Evolutionary conservation across 176 grass and related monocot genomes (phyloP).

Genomic region (Puccinellia tenuiflora): DNA sequence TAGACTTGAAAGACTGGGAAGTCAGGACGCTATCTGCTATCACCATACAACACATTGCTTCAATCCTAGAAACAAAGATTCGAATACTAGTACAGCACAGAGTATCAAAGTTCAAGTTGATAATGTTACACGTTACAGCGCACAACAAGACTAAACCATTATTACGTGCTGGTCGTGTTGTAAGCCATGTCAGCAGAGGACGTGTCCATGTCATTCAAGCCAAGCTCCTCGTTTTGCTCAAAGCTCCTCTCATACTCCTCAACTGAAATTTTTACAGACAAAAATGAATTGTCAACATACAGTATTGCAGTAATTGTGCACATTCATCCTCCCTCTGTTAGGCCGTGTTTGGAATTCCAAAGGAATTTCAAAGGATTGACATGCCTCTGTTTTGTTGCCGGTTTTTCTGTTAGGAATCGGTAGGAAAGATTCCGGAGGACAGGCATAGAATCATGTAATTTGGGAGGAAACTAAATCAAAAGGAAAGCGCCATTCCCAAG

Average conservation of each 20-base stretch:
- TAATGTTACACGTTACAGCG: neutral
- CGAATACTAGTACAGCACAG: neutral
- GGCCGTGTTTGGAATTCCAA: too few relatives aligned
- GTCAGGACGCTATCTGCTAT: neutral
- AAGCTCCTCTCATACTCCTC: slow-evolving; percentile 80
- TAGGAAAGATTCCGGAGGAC: too few relatives aligned
- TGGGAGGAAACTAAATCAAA: too few relatives aligned
- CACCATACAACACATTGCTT: neutral
- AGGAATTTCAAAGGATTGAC: too few relatives aligned
- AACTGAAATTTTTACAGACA: slow-evolving; percentile 41
- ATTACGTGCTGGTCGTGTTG: slow-evolving; percentile 22
- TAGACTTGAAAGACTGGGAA: neutral
- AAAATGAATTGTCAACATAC: neutral
- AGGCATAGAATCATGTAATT: too few relatives aligned
- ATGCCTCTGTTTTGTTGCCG: too few relatives aligned
- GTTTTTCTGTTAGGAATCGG: too few relatives aligned
- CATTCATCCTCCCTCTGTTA: neutral
- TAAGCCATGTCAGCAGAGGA: slow-evolving; percentile 75
- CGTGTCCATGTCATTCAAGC: slow-evolving; percentile 97
- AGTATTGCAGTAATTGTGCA: neutral
- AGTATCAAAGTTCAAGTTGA: neutral
- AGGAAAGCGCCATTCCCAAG: too few relatives aligned
- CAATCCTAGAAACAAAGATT: neutral
- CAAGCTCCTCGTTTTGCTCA: slow-evolving; percentile 95
- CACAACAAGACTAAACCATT: neutral